These are phyloP conservation scores for Artomyces pyxidatus DNA, from an alignment of 768 basidiomycete species.

Conservation along the genomic window DNA sequence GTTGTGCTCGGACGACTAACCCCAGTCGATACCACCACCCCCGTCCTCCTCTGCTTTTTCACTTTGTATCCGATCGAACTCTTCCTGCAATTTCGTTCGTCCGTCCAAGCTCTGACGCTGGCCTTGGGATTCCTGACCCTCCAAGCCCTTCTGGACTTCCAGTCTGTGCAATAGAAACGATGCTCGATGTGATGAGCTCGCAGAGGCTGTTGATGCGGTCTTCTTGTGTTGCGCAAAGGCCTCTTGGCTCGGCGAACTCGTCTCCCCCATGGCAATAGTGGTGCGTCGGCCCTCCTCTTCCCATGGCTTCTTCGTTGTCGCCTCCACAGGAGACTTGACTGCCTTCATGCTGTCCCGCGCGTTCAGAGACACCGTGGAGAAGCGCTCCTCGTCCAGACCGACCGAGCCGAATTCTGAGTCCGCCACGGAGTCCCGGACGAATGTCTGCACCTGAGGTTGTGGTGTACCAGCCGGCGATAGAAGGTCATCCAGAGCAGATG, in stretches of 20 bases:
- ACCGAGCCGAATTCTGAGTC: constrained; percentile 38
- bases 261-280: constrained; percentile 2
- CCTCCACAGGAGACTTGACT: constrained; percentile 19
- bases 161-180: constrained; percentile 49
- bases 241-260: not conserved
- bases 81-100: constrained; percentile 65
- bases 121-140: constrained; percentile 29
- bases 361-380: constrained; percentile 42
- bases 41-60: constrained; percentile 36
- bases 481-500: constrained; percentile 20
- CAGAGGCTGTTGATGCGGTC: constrained; percentile 52
- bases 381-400: constrained; percentile 59
- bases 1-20: constrained; percentile 30
- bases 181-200: constrained; percentile 41
- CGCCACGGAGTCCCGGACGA: constrained; percentile 8
- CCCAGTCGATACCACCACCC: constrained; percentile 61
- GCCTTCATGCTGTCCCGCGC: constrained; percentile 24
- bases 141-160: constrained; percentile 37
- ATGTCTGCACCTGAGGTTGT: constrained; percentile 13
- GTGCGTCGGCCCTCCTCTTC: constrained; percentile 17
- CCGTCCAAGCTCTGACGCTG: constrained; percentile 51
- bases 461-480: constrained; percentile 22
- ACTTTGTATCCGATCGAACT: constrained; percentile 60
- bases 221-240: constrained; percentile 40
- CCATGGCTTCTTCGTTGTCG: constrained; percentile 19